phyloP scores from a whole-genome alignment of 2,329 filamentous ascomycete species.

The Pezicula neosporulosa region DNA sequence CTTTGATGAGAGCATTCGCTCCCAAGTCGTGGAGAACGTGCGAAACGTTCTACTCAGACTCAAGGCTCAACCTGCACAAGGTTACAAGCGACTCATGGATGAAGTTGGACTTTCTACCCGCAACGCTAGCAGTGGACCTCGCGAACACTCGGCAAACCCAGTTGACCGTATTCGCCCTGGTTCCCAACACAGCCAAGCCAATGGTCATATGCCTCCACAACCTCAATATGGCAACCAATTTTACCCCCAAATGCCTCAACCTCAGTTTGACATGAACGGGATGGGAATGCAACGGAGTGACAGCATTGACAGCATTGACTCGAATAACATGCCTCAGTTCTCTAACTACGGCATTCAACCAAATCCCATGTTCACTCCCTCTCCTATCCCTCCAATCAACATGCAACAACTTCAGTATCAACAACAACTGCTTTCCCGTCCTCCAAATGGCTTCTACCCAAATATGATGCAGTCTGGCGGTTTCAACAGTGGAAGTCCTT shows the following conservation, averaged over 20 bases:
- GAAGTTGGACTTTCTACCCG: slow-evolving; percentile 86
- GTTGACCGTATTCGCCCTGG: slow-evolving; percentile 51
- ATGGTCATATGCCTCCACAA: slow-evolving; percentile 36
- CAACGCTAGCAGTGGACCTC: slow-evolving; percentile 36
- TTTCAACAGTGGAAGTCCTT: slow-evolving; percentile 45
- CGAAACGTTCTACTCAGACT: slow-evolving; percentile 84
- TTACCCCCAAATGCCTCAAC: slow-evolving; percentile 45
- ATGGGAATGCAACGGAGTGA: slow-evolving; percentile 52
- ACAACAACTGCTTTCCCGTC: slow-evolving; percentile 51
- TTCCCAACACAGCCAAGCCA: slow-evolving; percentile 48
- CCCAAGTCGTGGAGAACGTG: slow-evolving; percentile 87
- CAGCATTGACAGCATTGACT: slow-evolving; percentile 49
- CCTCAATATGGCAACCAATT: slow-evolving; percentile 45
- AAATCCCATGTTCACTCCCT: slow-evolving; percentile 47
- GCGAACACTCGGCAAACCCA: slow-evolving; percentile 27
- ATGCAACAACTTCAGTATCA: slow-evolving; percentile 56
- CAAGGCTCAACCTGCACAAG: slow-evolving; percentile 90
- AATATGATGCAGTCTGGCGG: slow-evolving; percentile 55
- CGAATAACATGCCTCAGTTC: slow-evolving; percentile 43
- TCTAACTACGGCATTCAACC: slow-evolving; percentile 45
- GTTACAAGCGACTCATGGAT: slow-evolving; percentile 98
- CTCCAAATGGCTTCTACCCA: slow-evolving; percentile 55
- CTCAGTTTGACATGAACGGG: slow-evolving; percentile 43
- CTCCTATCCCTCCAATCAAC: slow-evolving; percentile 44
- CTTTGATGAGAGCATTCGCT: slow-evolving; percentile 87